phyloP scores from a whole-genome alignment of 2,329 filamentous ascomycete genomes.

The Xylariaceae sp. region DNA sequence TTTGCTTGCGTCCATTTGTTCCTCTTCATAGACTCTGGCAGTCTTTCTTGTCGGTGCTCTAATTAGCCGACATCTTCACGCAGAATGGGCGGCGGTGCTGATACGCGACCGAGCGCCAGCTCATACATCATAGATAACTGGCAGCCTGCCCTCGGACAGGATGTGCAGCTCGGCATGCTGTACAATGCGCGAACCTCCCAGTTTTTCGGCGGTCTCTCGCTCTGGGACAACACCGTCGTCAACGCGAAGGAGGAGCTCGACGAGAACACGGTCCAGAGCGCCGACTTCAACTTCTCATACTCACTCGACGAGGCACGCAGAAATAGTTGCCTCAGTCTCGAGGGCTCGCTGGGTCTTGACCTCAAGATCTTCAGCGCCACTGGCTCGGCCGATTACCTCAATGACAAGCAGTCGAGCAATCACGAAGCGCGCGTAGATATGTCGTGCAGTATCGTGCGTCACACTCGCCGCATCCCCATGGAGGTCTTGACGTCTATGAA shows the following conservation, averaged over 20 bases:
- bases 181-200: neutral
- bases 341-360: neutral
- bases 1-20: neutral
- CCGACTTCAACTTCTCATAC: neutral
- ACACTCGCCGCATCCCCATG: neutral
- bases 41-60: neutral
- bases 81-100: neutral
- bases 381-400: neutral
- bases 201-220: neutral
- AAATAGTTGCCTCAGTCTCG: neutral
- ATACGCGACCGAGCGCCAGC: neutral
- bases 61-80: neutral
- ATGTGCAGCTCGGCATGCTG: neutral
- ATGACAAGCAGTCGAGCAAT: neutral
- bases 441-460: neutral
- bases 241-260: neutral
- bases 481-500: neutral
- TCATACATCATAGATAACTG: neutral
- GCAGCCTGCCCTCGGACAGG: neutral
- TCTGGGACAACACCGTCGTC: neutral
- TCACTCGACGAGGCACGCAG: neutral
- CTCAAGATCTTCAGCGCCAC: neutral
- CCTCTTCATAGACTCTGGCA: neutral
- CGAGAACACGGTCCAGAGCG: neutral
- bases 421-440: neutral